Base-by-base conservation (phyloP, 805 yeast species). In the Pichia sporocuriosa region DNA sequence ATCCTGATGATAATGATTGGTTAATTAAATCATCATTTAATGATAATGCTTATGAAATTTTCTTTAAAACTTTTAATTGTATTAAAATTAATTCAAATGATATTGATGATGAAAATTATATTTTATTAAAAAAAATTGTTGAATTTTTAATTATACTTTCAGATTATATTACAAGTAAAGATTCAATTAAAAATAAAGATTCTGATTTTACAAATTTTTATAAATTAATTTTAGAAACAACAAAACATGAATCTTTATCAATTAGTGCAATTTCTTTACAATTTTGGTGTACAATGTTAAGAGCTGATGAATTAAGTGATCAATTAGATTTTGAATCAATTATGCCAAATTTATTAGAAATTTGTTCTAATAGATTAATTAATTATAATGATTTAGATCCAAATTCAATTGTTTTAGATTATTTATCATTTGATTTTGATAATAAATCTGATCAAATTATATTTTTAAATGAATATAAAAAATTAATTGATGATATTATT, bases 111-210 rank as follows among this genome's bases (percentile, higher is more conserved):
- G 75, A 74, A 43, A 70, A 76, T 27, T 93, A 93, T 58, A 80
- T 94, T 1, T 72, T 90, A 44, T 65, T 85, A 47, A 93, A 93
- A 59, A 90, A 90, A 63, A 73, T 90, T 13, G 96, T 89, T 4
- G 98, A 93, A 57, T 84, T 90, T 86, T 77, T 89, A 26, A 95
- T 93, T 20, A 83, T 88, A 0, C 65, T 87, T 39, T 83, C 93
- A 48, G 94, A 85, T 52, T 83, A 82, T 54, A 70, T 89, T 45
- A 82, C 46, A 10, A 40, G 42, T 25, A 37, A 42, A 35, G 45
- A 40, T 10, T 39, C 44, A 3, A 49, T 42, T 26, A 44, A 42
- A 34, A 80, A 68, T 35, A 74, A 73, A 19, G 61, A 68, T 17
- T 68, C 84, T 2, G 94, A 85, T 55, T 66, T 84, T 6, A 70